Conservation (phyloP, 371 early-diverging fungal genomes). For the Coemansia sp. region DNA sequence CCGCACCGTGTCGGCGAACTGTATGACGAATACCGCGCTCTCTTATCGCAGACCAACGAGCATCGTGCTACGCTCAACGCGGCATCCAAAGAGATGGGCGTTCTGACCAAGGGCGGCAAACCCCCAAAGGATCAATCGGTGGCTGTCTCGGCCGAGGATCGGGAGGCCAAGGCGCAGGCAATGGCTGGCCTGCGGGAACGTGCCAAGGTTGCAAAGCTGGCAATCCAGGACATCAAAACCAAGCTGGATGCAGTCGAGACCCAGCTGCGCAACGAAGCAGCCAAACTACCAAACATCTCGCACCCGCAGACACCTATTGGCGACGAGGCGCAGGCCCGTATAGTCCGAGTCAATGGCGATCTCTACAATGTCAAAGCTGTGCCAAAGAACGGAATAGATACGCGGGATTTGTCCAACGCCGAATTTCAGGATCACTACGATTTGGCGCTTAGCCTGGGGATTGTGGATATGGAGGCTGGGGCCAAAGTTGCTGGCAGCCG, state of each 20-base stretch:
- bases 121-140: neutral
- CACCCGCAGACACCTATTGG: conserved; percentile 50
- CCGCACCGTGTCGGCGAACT: conserved; percentile 54
- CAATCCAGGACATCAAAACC: conserved; percentile 17
- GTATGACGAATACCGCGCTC: conserved; percentile 53
- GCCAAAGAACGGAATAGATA: conserved; percentile 20
- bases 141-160: too few relatives aligned
- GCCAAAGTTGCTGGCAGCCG: conserved; percentile 80
- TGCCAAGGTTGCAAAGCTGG: conserved; percentile 26
- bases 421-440: conserved; percentile 68
- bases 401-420: neutral
- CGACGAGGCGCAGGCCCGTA: conserved; percentile 40
- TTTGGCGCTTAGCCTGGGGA: conserved; percentile 60
- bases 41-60: conserved; percentile 49
- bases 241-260: conserved; percentile 23
- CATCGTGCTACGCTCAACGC: conserved; percentile 56
- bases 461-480: conserved; percentile 85
- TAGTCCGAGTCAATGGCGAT: conserved; percentile 13
- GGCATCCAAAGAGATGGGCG: conserved; percentile 46
- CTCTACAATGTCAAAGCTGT: conserved; percentile 18
- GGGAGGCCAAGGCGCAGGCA: neutral
- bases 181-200: conserved; percentile 9
- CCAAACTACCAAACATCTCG: conserved; percentile 42
- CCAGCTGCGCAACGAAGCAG: conserved; percentile 28
- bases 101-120: conserved; percentile 1